Percentiles rank a stretch among this genome's conserved stretches.
phyloP scores from a whole-genome alignment of 805 yeast species.

The Ogataea chonburiensis region DNA sequence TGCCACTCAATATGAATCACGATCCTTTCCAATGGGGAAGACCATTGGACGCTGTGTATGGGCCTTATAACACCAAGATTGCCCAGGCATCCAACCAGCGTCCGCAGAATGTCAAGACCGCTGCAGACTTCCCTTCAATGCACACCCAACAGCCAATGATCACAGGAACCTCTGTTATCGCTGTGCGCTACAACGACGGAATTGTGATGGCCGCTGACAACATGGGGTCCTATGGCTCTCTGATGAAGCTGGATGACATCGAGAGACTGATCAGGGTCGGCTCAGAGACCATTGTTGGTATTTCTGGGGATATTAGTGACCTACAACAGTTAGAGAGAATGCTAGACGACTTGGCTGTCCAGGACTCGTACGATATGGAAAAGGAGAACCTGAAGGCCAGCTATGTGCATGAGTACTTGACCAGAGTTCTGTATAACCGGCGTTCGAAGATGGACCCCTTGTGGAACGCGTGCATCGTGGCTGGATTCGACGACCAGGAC shows the following conservation, averaged over 20 bases:
- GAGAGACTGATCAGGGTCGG: conserved; percentile 89
- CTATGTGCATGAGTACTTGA: conserved; percentile 82
- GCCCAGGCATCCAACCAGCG: conserved; percentile 52
- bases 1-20: conserved; percentile 70
- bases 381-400: conserved; percentile 69
- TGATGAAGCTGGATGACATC: conserved; percentile 79
- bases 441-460: conserved; percentile 93
- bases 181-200: conserved; percentile 87
- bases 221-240: conserved; percentile 89
- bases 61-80: conserved; percentile 71
- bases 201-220: conserved; percentile 94
- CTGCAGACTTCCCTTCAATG: conserved; percentile 62
- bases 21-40: conserved; percentile 95
- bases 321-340: conserved; percentile 77
- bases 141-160: conserved; percentile 93
- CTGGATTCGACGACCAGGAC: conserved; percentile 73
- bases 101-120: conserved; percentile 12
- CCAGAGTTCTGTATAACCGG: conserved; percentile 80
- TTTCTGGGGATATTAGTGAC: conserved; percentile 93
- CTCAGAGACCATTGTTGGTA: conserved; percentile 81
- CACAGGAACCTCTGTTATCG: conserved; percentile 95
- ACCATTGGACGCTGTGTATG: conserved; percentile 80
- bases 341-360: conserved; percentile 75
- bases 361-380: conserved; percentile 77
- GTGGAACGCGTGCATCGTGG: conserved; percentile 93